Evolutionary conservation across 805 yeast genomes (phyloP).

Genomic region (Lachancea mirantina): DNA sequence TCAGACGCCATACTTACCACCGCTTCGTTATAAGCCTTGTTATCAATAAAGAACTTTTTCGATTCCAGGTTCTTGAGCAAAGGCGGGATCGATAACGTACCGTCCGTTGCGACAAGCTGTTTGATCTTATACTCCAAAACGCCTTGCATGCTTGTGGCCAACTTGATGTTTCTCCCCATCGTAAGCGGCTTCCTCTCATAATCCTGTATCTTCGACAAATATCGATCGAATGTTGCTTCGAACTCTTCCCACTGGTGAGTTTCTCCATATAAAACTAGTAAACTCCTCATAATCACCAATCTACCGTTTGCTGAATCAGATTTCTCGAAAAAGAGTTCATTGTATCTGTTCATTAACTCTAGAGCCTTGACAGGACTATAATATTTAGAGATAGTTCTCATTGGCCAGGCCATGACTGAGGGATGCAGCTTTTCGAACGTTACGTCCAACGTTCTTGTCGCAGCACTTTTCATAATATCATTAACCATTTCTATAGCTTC

Average conservation of each 20-base stretch:
- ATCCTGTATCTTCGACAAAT: conserved; percentile 14
- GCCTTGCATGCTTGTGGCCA: conserved; percentile 17
- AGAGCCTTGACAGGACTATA: conserved; percentile 30
- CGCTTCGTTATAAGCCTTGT: conserved; percentile 29
- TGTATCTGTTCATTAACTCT: conserved; percentile 29
- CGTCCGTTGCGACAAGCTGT: conserved; percentile 14
- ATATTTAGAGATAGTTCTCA: conserved; percentile 25
- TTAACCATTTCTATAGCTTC: conserved; percentile 28
- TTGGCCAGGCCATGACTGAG: conserved; percentile 32
- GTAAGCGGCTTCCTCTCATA: conserved; percentile 18
- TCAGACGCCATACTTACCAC: conserved; percentile 23
- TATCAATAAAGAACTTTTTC: conserved; percentile 26
- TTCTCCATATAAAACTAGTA: conserved; percentile 27
- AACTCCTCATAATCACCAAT: conserved; percentile 28
- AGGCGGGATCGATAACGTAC: conserved; percentile 16
- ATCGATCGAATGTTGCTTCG: conserved; percentile 18
- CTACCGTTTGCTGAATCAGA: conserved; percentile 22
- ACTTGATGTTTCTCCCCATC: conserved; percentile 16
- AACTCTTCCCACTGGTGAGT: conserved; percentile 30
- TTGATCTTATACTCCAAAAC: conserved; percentile 20
- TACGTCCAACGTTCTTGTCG: conserved; percentile 16
- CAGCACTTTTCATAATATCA: conserved; percentile 25
- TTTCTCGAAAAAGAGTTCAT: conserved; percentile 22
- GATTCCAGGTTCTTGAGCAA: conserved; percentile 17
- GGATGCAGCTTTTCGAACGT: conserved; percentile 27